phyloP scores from a whole-genome alignment of 2,329 filamentous ascomycete genomes.

The Penicillium sp. region DNA sequence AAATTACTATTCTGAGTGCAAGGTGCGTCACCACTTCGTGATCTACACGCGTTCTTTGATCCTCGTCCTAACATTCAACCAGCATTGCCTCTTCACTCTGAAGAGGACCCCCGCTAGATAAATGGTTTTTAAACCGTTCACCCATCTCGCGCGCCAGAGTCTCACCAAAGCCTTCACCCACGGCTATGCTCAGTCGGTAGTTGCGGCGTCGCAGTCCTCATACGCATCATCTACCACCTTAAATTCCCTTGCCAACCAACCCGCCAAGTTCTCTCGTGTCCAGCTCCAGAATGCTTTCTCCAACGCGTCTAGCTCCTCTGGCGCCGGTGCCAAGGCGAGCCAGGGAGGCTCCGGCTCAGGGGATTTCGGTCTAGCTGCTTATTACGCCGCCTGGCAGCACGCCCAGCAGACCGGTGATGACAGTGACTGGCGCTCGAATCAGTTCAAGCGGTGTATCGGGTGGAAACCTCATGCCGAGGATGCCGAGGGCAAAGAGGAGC shows the following conservation, averaged over 20 bases:
- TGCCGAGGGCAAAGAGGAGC: slow-evolving; percentile 32
- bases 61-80: slow-evolving; percentile 4
- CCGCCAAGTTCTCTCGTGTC: slow-evolving; percentile 50
- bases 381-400: slow-evolving; percentile 85
- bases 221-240: slow-evolving; percentile 63
- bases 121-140: slow-evolving; percentile 74
- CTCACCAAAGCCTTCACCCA: slow-evolving; percentile 95
- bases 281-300: slow-evolving; percentile 71
- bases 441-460: slow-evolving; percentile 81
- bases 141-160: slow-evolving; percentile 91
- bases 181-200: slow-evolving; percentile 96
- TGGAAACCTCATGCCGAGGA: slow-evolving; percentile 62
- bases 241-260: slow-evolving; percentile 50
- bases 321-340: slow-evolving; percentile 53
- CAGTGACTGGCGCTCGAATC: slow-evolving; percentile 85
- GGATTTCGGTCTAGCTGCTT: slow-evolving; percentile 74
- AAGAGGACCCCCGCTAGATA: slow-evolving; percentile 68
- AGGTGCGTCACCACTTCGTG: slow-evolving; percentile 51
- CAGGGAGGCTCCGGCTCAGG: slow-evolving; percentile 52
- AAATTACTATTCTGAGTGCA: slow-evolving; percentile 56
- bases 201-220: slow-evolving; percentile 81
- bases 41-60: slow-evolving; percentile 14
- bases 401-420: slow-evolving; percentile 64
- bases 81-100: slow-evolving; percentile 57
- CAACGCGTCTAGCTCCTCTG: slow-evolving; percentile 54